phyloP scores from a whole-genome alignment of 805 yeast genomes.

The Isabelozyma pseudorhagii region DNA sequence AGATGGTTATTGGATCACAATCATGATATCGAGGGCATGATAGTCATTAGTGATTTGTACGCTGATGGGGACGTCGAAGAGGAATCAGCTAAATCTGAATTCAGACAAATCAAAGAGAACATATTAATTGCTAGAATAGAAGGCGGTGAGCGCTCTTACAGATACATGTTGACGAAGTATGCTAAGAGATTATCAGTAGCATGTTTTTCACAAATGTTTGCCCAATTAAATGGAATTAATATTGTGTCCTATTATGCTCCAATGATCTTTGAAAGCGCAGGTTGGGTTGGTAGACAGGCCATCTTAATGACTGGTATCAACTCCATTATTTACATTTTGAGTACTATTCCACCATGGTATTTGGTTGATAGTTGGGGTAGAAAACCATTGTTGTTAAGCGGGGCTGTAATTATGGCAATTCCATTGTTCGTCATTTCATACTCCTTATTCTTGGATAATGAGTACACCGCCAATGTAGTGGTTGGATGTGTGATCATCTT shows the following conservation, averaged over 20 bases:
- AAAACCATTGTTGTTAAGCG: constrained; percentile 75
- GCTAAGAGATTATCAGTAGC: constrained; percentile 79
- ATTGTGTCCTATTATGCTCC: constrained; percentile 93
- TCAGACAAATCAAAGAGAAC: constrained; percentile 75
- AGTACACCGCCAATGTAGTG: constrained; percentile 63
- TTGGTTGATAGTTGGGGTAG: constrained; percentile 91
- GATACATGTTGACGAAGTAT: constrained; percentile 74
- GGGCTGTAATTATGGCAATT: constrained; percentile 76
- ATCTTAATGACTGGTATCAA: constrained; percentile 84
- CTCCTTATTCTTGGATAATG: constrained; percentile 34
- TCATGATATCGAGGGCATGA: constrained; percentile 74
- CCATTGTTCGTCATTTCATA: constrained; percentile 65
- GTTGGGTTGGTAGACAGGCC: constrained; percentile 88
- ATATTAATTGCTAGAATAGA: constrained; percentile 74
- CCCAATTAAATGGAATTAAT: constrained; percentile 91
- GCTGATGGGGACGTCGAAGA: constrained; percentile 74
- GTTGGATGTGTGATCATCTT: constrained; percentile 74
- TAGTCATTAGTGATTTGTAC: constrained; percentile 79
- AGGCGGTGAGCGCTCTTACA: constrained; percentile 70
- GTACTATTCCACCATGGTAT: constrained; percentile 89
- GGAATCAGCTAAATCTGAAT: constrained; percentile 68
- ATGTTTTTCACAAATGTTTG: constrained; percentile 87
- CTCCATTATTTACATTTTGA: constrained; percentile 36
- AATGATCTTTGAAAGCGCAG: constrained; percentile 89
- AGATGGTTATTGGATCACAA: constrained; percentile 43